Base-by-base conservation (phyloP, 179 eudicot genomes). In the Pouteria campechiana region DNA sequence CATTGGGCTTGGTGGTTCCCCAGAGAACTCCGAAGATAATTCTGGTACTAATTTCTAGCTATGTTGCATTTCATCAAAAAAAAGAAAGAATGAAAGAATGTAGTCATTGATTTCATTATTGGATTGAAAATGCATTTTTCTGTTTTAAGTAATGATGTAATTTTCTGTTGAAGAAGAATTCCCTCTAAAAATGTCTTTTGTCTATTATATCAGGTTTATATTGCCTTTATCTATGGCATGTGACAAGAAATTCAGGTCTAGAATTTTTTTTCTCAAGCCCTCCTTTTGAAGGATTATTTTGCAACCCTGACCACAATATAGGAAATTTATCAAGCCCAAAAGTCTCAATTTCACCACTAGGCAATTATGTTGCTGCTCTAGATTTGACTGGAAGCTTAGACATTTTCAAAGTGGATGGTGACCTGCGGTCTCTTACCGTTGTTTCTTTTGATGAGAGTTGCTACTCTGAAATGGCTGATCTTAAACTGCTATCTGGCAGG, bases 291-390 rank as follows among this genome's bases (percentile, higher is more conserved):
- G 90, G 94, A 41, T 44, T 59, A 48, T 87, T 67, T 72, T 59
- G 63, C 60, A 64, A 47, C 50, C 59, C 78, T 25, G 73, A 70
- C 48, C 72, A 64, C 53, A 64, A 70, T 57, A 54, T 17, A 32
- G 94, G 81, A 33, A 64, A 21, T 33, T 41, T 79, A 54, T 65
- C 79, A 47, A 69, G 44, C 60, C 90, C 96, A 17, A 90, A 90
- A 72, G 80, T 82, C 68, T 44, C 57, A 43, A 63, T 90, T 39
- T 90, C 98, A 49, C 85, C 82, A 4, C 41, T 59, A 23, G 96
- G 86, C 11, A 72, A 67, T 37, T 75, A 67, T 48, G 59, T 86
- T 61, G 96, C 84, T 29, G 58, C 76, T 54, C 50, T 86, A 40
- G 98, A 90, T 68, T 38, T 76, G 46, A 64, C 66, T 52, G 98